These are phyloP conservation scores for Cryptococcus sp. DNA, from an alignment of 1,284 basidiomycete species.

Conservation along the genomic window DNA sequence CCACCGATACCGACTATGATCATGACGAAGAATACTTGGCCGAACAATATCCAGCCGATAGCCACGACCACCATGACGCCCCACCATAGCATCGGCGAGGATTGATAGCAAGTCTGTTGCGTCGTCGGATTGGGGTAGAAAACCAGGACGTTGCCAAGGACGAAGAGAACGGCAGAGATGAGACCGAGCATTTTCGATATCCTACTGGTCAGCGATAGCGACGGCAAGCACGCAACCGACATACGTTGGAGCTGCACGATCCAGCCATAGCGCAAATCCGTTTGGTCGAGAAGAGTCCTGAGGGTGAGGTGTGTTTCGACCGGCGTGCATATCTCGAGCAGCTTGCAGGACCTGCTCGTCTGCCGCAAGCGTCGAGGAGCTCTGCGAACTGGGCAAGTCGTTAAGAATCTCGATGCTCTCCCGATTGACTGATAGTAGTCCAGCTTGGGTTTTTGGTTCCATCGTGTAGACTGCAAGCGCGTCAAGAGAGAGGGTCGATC, in stretches of 20 bases:
- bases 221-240: constrained; percentile 1
- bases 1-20: constrained; percentile 24
- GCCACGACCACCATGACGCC: constrained; percentile 27
- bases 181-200: constrained; percentile 5
- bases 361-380: background rate
- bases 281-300: background rate
- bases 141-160: constrained; percentile 25
- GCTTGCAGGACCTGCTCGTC: background rate
- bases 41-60: constrained; percentile 32
- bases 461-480: background rate
- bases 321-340: background rate
- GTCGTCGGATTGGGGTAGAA: constrained; percentile 18
- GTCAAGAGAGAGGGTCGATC: constrained; percentile 1
- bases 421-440: no score
- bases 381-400: background rate
- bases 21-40: constrained; percentile 22
- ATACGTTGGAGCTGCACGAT: background rate
- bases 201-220: no score
- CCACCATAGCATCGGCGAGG: constrained; percentile 36
- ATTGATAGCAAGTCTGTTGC: constrained; percentile 21
- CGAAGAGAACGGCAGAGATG: constrained; percentile 17
- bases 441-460: no score
- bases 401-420: background rate
- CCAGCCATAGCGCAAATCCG: background rate
- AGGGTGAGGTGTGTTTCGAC: background rate